Evolutionary conservation across 805 yeast genomes (phyloP), one percentile per base, ranked within the genome.

Genomic region (Tetrapisispora pingtungensis): DNA sequence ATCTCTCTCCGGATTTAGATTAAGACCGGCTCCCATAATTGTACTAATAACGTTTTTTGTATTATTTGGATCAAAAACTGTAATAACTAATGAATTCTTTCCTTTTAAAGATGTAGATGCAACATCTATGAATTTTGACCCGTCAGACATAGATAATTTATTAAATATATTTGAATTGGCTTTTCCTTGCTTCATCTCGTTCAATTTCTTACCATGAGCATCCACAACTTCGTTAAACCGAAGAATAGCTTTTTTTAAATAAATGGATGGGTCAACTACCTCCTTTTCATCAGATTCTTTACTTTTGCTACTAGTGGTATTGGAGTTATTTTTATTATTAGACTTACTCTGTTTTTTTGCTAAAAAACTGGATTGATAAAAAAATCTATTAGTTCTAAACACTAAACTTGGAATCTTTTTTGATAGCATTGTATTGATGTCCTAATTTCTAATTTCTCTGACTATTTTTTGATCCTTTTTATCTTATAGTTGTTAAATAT

Each of bases 61-160:
- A 51, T 84, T 74, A 42, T 71, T 72, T 7, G 95, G 95, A 56
- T 90, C 96, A 62, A 82, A 90, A 1, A 88, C 89, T 0, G 96
- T 87, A n/a, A 90, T 76, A 28, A 75, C 64, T 42, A 86, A 69
- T 52, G 77, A 71, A 53, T 84, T 73, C 24, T 72, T 69, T 7
- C 90, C 93, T 52, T 81, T 81, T 42, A 77, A 52, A 0, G 82
- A 67, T 3, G 90, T 81, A 48, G 80, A 81, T 1, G 95, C 95
- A 26, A 86, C 64, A 27, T 78, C 70, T 2, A 77, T 73, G 58
- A 81, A 82, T 2, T 71, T 71, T 1, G 57, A 59, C 7, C 67
- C 61, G 41, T 72, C 68, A 13, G 73, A 69, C 15, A 90, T 72
- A 34, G 61, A 60, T 46, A 88, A 61, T 4, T 71, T 59, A 58